Conservation (phyloP, 192 early-diverging fungal genomes). For the Obelidium mucronatum region DNA sequence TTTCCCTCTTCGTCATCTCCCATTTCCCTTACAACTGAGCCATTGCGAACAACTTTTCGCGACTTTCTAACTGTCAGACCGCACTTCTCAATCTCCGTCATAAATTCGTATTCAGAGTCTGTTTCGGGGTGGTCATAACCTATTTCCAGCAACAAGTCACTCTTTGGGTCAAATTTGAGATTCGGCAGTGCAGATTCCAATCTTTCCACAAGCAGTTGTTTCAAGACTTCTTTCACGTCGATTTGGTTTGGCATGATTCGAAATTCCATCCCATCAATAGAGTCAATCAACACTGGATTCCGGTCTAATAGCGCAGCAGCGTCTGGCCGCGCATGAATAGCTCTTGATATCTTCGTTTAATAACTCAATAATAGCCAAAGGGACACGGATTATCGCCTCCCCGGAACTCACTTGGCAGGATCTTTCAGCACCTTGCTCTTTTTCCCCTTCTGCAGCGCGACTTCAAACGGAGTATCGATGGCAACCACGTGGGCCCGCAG, state of each 20-base stretch:
- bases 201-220: slow-evolving; percentile 47
- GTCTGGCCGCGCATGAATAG: too few relatives aligned
- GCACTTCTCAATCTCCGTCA: slow-evolving; percentile 63
- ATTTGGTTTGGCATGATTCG: slow-evolving; percentile 6
- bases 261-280: slow-evolving; percentile 2
- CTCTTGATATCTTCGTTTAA: too few relatives aligned
- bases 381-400: too few relatives aligned
- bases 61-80: slow-evolving; percentile 60
- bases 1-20: slow-evolving; percentile 23
- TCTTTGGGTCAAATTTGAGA: slow-evolving; percentile 48
- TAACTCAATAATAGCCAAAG: too few relatives aligned
- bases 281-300: too few relatives aligned
- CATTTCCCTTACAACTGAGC: slow-evolving; percentile 8
- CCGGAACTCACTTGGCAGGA: too few relatives aligned
- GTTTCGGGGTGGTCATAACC: slow-evolving; percentile 62
- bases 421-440: too few relatives aligned
- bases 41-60: slow-evolving; percentile 48
- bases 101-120: slow-evolving; percentile 66
- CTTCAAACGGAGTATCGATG: too few relatives aligned
- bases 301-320: too few relatives aligned
- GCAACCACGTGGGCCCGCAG: slow-evolving; percentile 49
- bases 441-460: too few relatives aligned
- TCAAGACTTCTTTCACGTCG: slow-evolving; percentile 70
- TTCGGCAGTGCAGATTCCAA: slow-evolving; percentile 39
- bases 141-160: slow-evolving; percentile 59